Evolutionary conservation across 306 rosid genomes (phyloP).

Genomic region (Vigna mungo): DNA sequence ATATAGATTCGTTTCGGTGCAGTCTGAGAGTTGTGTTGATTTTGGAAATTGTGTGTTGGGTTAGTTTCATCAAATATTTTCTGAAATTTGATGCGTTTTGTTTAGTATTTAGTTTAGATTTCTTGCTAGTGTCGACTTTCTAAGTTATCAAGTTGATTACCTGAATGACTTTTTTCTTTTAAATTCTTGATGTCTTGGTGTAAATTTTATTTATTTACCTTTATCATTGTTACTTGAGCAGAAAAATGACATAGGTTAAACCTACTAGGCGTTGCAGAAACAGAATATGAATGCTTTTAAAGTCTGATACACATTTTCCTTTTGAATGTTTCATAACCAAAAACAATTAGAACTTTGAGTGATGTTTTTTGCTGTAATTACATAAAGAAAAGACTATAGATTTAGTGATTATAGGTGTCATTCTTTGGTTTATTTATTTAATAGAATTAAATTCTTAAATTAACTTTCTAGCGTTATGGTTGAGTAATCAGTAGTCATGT

Average conservation of each 20-base stretch:
- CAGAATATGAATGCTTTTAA: neutral
- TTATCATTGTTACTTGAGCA: slow-evolving; percentile 16
- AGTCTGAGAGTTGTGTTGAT: slow-evolving; percentile 36
- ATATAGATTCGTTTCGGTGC: neutral
- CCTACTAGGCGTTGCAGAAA: neutral
- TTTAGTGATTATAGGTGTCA: neutral
- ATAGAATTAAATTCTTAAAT: slow-evolving; percentile 21
- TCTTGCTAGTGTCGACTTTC: neutral
- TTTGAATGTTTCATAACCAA: neutral
- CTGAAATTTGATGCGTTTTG: neutral
- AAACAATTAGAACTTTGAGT: neutral
- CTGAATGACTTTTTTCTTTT: neutral
- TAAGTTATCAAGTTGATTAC: slow-evolving; percentile 20
- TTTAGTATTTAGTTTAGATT: slow-evolving; percentile 21
- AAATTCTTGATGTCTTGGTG: neutral
- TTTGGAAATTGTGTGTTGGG: slow-evolving; percentile 5
- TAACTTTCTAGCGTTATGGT: neutral
- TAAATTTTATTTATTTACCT: neutral
- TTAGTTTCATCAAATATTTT: neutral
- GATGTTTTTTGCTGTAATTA: neutral
- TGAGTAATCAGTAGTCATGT: slow-evolving; percentile 24
- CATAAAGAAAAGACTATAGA: neutral
- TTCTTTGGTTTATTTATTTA: neutral
- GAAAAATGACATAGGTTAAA: neutral
- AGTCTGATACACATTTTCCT: neutral